A percentile compares a stretch with the other conserved stretches of the same genome.
These are phyloP conservation scores for Quercus phellos DNA, from an alignment of 331 rosid genomes.

Conservation along the genomic window DNA sequence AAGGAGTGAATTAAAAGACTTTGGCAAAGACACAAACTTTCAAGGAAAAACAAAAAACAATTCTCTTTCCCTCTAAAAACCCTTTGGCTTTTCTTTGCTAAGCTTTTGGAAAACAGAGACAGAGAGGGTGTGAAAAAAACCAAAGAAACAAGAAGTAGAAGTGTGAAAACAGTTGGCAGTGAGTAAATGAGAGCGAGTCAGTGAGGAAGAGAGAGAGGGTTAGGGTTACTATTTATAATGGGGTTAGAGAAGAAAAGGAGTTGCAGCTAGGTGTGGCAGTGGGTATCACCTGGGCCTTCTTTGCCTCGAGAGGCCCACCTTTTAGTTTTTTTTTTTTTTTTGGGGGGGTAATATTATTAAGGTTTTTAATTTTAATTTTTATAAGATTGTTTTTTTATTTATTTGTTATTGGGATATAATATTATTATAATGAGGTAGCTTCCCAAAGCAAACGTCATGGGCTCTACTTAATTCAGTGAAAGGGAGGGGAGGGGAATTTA, in stretches of 20 bases:
- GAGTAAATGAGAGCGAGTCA: not conserved
- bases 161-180: not conserved
- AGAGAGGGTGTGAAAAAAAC: not conserved
- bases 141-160: not conserved
- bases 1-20: not conserved
- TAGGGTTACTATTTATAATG: slow-evolving; percentile 29
- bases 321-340: not conserved
- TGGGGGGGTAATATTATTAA: not conserved
- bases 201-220: not conserved
- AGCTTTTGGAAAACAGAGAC: not conserved
- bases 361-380: not conserved
- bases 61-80: not conserved
- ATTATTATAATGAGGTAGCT: slow-evolving; percentile 23
- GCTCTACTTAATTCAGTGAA: slow-evolving; percentile 13
- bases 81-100: not conserved
- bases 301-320: slow-evolving; percentile 37
- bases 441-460: slow-evolving; percentile 50
- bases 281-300: slow-evolving; percentile 39
- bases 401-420: not conserved
- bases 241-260: not conserved
- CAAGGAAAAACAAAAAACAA: not conserved
- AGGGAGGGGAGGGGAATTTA: not conserved
- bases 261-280: slow-evolving; percentile 31
- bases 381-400: not conserved
- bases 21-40: not conserved